Percentiles rank a stretch among this genome's conserved stretches.
Conservation (phyloP, 1,284 basidiomycete species). For the Sanghuangporus weigelae region DNA sequence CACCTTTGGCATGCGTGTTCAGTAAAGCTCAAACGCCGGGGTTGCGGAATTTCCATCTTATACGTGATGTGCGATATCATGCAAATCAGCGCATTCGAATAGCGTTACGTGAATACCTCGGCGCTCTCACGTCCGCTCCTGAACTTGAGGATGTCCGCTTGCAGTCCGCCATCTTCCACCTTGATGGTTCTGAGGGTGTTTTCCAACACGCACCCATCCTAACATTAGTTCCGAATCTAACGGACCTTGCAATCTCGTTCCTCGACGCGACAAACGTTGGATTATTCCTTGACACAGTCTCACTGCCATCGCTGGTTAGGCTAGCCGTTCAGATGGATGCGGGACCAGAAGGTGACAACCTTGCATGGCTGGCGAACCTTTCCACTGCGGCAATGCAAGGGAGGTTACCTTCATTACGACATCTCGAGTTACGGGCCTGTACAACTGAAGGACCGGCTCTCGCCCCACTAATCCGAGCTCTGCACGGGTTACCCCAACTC, state of each 20-base stretch:
- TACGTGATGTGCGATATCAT: slow-evolving; percentile 27
- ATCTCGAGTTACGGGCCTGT: slow-evolving; percentile 30
- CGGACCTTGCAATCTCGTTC: slow-evolving; percentile 23
- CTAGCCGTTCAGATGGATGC: slow-evolving; percentile 29
- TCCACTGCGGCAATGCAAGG: slow-evolving; percentile 19
- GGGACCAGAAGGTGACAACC: slow-evolving; percentile 26
- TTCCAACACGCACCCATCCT: slow-evolving; percentile 23
- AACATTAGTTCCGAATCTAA: slow-evolving; percentile 23
- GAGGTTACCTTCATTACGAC: slow-evolving; percentile 25
- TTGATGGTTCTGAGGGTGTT: slow-evolving; percentile 26
- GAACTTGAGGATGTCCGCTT: slow-evolving; percentile 26
- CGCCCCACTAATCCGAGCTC: slow-evolving; percentile 27
- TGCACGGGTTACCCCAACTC: slow-evolving; percentile 28
- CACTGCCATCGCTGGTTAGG: slow-evolving; percentile 24
- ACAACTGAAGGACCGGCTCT: slow-evolving; percentile 28
- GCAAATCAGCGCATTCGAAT: slow-evolving; percentile 25
- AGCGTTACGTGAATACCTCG: slow-evolving; percentile 26
- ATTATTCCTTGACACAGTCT: slow-evolving; percentile 28
- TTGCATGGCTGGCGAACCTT: slow-evolving; percentile 29
- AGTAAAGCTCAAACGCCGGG: slow-evolving; percentile 24
- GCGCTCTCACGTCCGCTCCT: slow-evolving; percentile 23
- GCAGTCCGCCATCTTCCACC: slow-evolving; percentile 26
- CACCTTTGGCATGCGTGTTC: slow-evolving; percentile 26
- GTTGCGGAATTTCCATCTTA: slow-evolving; percentile 25
- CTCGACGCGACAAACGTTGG: slow-evolving; percentile 28